Evolutionary conservation across 768 basidiomycete genomes (phyloP).

Genomic region (Crassisporium funariophilum): DNA sequence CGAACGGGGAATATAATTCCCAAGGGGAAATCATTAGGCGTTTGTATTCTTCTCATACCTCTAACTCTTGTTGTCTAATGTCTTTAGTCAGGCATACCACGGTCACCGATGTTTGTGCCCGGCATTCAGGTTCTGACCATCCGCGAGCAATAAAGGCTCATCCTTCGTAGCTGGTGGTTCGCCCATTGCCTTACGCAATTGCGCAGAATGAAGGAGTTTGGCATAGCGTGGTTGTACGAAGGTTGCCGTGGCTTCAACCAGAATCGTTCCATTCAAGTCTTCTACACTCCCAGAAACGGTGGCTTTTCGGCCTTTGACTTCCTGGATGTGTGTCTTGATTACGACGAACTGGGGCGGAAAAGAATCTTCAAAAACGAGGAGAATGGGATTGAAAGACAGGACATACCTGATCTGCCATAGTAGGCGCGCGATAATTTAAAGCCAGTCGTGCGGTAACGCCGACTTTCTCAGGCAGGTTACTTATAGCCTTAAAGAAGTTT

Average conservation of each 20-base stretch:
- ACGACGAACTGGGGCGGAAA: slow-evolving; percentile 68
- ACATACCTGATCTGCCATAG: slow-evolving; percentile 81
- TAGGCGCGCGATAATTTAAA: slow-evolving; percentile 85
- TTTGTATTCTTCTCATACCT: too few relatives aligned
- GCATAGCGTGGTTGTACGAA: slow-evolving; percentile 93
- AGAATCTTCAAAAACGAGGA: not conserved
- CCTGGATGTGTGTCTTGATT: slow-evolving; percentile 66
- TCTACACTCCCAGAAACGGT: slow-evolving; percentile 73
- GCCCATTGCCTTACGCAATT: slow-evolving; percentile 68
- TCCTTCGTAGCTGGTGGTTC: slow-evolving; percentile 40
- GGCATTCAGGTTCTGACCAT: slow-evolving; percentile 37
- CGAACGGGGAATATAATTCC: too few relatives aligned
- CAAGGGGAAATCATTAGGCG: too few relatives aligned
- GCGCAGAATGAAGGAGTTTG: slow-evolving; percentile 63
- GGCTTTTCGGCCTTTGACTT: slow-evolving; percentile 78
- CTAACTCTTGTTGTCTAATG: too few relatives aligned
- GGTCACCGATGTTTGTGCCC: slow-evolving; percentile 25
- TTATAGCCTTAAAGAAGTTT: slow-evolving; percentile 61
- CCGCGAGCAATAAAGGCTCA: slow-evolving; percentile 40
- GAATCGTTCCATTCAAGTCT: slow-evolving; percentile 75
- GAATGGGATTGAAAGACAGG: not conserved
- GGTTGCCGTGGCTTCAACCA: slow-evolving; percentile 78
- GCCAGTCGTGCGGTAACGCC: slow-evolving; percentile 90
- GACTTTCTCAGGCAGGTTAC: slow-evolving; percentile 84
- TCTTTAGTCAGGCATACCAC: too few relatives aligned